Evolutionary conservation across 2,329 filamentous ascomycete genomes (phyloP).

Genomic region (Aureobasidium lini): DNA sequence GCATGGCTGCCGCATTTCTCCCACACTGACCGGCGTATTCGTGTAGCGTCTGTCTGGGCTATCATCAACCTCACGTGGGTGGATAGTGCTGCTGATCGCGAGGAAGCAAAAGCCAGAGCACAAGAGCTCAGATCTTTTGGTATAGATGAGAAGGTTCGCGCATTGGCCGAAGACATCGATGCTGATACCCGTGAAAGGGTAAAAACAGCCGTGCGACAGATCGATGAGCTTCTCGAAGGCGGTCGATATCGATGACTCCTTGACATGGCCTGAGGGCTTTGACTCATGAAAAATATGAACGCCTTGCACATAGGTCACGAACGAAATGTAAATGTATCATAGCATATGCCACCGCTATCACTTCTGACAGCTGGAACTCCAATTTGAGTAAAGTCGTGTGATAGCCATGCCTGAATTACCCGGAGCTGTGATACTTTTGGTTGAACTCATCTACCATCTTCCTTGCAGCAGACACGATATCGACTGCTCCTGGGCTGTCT

Average conservation of each 20-base stretch:
- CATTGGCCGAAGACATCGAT: slow-evolving; percentile 52
- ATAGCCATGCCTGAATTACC: not conserved
- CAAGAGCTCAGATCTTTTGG: slow-evolving; percentile 59
- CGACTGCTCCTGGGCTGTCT: slow-evolving; percentile 37
- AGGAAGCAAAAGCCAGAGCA: slow-evolving; percentile 59
- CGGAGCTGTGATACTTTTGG: slow-evolving; percentile 8
- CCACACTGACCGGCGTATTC: slow-evolving; percentile 65
- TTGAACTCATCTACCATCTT: slow-evolving; percentile 38
- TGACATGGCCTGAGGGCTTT: not conserved
- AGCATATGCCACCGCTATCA: not conserved
- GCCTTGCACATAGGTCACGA: not conserved
- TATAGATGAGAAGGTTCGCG: slow-evolving; percentile 31
- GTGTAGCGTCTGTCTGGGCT: slow-evolving; percentile 72
- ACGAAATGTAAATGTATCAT: not conserved
- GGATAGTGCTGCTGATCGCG: slow-evolving; percentile 63
- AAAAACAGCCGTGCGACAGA: slow-evolving; percentile 69
- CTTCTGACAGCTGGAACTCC: not conserved
- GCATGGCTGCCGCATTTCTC: slow-evolving; percentile 65
- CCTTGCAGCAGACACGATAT: slow-evolving; percentile 37
- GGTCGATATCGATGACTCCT: slow-evolving; percentile 13
- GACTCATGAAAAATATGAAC: not conserved
- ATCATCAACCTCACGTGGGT: slow-evolving; percentile 79
- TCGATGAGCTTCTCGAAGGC: slow-evolving; percentile 38
- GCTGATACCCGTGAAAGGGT: slow-evolving; percentile 78
- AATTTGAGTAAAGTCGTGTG: no score